Evolutionary conservation across 106 monocot genomes (phyloP), one percentile per base, ranked within the genome.

Genomic region (Chionographis japonica): DNA sequence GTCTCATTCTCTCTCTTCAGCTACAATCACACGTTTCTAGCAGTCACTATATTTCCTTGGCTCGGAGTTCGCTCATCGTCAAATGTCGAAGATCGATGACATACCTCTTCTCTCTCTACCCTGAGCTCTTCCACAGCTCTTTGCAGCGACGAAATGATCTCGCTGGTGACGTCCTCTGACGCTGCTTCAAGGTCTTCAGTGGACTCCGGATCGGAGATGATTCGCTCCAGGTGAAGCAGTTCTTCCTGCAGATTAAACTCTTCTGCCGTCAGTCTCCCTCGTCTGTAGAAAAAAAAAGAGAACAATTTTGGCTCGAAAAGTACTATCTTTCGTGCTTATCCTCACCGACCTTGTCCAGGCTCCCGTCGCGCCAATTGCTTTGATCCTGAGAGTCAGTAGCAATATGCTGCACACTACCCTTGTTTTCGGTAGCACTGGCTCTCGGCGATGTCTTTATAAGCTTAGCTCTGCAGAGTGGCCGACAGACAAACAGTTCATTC

Each of bases 391-490:
- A 11, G 27, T 58, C 68, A 16, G 4, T 42, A 54, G 49, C 56
- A 27, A 27, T 0, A 15, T 61, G 55, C 15, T 72, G 13, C 19
- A 35, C 18, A 4, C 3, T 27, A 35, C 39, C 65, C 4, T 72
- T 72, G 14, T 52, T 61, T 43, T 67, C 72, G 15, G 15, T 11
- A 54, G 39, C 8, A 62, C 27, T 62, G 13, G 50, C 8, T 63
- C 66, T 63, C 14, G 46, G n/a, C 55, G 70, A 65, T 50, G 84
- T 65, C 72, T 93, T 93, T 68, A 93, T 66, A 51, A 84, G 84
- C 77, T 93, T 93, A 57, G 79, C 81, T 72, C 93, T 93, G 81
- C 61, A 86, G 68, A 70, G 56, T 50, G 57, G 6, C 11, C 50
- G 54, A 17, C 20, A 6, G 54, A 65, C 18, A 56, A 8, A 41